Evolutionary conservation across 345 rosid species (phyloP).

Genomic region (Sisymbrium altissimum): DNA sequence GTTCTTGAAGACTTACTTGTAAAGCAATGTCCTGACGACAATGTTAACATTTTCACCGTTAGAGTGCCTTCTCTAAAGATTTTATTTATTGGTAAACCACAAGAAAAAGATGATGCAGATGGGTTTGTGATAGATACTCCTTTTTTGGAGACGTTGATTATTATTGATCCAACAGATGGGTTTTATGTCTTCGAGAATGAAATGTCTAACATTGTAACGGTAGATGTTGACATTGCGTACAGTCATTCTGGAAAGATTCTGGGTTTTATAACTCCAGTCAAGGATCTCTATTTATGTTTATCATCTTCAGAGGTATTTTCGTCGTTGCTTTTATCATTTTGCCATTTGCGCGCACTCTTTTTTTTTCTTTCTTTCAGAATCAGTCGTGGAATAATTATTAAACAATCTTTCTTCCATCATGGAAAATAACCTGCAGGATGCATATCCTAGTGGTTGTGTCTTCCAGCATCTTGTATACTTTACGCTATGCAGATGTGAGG

Average conservation of each 20-base stretch:
- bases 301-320: not conserved
- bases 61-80: not conserved
- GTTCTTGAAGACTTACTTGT: constrained; percentile 12
- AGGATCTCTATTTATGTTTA: not conserved
- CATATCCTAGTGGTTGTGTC: constrained; percentile 1
- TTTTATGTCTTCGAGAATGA: not conserved
- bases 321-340: not conserved
- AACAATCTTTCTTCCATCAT: not conserved
- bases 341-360: not conserved
- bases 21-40: not conserved
- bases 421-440: not conserved
- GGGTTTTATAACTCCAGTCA: not conserved
- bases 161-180: not conserved
- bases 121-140: not conserved
- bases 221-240: not conserved
- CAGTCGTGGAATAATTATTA: not conserved
- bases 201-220: not conserved
- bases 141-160: not conserved
- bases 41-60: not conserved
- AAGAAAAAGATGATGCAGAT: not conserved
- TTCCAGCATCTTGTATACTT: constrained; percentile 3
- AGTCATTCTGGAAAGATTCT: not conserved
- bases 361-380: not conserved
- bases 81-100: not conserved
- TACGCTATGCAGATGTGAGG: constrained; percentile 5